Evolutionary conservation across 345 rosid genomes (phyloP).

Genomic region (Kernera saxatilis): DNA sequence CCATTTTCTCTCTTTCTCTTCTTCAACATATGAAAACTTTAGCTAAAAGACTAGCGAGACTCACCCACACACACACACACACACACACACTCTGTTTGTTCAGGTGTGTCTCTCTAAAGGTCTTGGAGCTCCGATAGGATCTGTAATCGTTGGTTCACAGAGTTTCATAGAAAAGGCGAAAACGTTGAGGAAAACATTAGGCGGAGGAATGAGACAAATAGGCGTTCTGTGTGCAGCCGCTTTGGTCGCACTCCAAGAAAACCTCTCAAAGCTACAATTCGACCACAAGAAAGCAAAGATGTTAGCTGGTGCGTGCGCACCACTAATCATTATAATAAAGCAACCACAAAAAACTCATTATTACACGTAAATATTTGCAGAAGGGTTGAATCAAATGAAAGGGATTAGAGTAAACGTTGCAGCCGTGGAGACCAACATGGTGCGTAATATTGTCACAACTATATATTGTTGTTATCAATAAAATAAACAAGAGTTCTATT

Average conservation of each 20-base stretch:
- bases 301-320: slow-evolving; percentile 55
- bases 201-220: slow-evolving; percentile 93
- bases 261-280: slow-evolving; percentile 49
- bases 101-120: slow-evolving; percentile 90
- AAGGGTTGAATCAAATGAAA: slow-evolving; percentile 70
- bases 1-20: neutral
- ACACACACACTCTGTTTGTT: neutral
- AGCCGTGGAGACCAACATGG: slow-evolving; percentile 83
- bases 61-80: neutral
- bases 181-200: slow-evolving; percentile 76
- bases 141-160: slow-evolving; percentile 80
- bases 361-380: slow-evolving; percentile 28
- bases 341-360: neutral
- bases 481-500: neutral
- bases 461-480: neutral
- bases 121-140: slow-evolving; percentile 89
- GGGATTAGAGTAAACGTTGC: slow-evolving; percentile 58
- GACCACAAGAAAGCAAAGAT: slow-evolving; percentile 82
- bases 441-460: slow-evolving; percentile 24
- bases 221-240: slow-evolving; percentile 86
- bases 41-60: neutral
- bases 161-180: slow-evolving; percentile 75
- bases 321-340: neutral
- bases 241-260: slow-evolving; percentile 63
- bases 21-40: neutral